Percentiles rank a stretch among this genome's conserved stretches.
phyloP scores from a whole-genome alignment of 257 asterid genomes.

The Lithospermum erythrorhizon region DNA sequence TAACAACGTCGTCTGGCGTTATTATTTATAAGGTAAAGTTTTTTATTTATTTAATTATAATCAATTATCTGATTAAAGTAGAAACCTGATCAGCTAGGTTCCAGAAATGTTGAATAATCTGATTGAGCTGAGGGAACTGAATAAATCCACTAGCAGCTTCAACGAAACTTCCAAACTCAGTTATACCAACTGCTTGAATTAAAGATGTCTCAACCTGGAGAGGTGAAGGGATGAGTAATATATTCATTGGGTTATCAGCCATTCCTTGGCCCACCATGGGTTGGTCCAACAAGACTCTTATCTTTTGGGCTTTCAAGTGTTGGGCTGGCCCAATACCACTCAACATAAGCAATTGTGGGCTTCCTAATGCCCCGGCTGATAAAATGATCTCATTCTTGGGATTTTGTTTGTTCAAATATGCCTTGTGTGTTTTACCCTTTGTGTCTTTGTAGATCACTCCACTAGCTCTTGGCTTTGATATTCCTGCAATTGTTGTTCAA shows the following conservation, averaged over 20 bases:
- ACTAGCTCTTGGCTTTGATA: conserved; percentile 29
- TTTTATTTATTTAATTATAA: too few relatives aligned
- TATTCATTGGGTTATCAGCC: conserved; percentile 76
- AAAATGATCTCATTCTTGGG: conserved; percentile 38
- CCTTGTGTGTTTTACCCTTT: conserved; percentile 31
- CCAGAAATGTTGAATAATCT: conserved; percentile 17
- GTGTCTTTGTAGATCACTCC: conserved; percentile 57
- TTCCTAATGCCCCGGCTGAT: conserved; percentile 79
- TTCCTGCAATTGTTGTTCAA: conserved; percentile 11
- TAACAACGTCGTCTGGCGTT: too few relatives aligned
- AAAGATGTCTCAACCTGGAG: conserved; percentile 44
- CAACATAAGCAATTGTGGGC: conserved; percentile 71
- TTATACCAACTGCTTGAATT: conserved; percentile 51
- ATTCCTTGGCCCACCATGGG: conserved; percentile 67
- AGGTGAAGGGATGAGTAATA: conserved; percentile 42
- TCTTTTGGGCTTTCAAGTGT: conserved; percentile 16
- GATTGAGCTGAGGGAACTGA: conserved; percentile 25
- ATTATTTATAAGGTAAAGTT: too few relatives aligned
- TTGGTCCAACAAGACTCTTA: conserved; percentile 23
- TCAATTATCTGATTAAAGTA: background rate
- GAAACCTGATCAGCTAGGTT: conserved; percentile 37
- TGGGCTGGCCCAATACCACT: conserved; percentile 48
- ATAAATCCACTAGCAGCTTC: conserved; percentile 51
- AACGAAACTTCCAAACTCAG: conserved; percentile 37
- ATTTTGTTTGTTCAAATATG: conserved; percentile 27